Evolutionary conservation across 805 yeast species (phyloP).

Genomic region (Kuraishia hungarica): DNA sequence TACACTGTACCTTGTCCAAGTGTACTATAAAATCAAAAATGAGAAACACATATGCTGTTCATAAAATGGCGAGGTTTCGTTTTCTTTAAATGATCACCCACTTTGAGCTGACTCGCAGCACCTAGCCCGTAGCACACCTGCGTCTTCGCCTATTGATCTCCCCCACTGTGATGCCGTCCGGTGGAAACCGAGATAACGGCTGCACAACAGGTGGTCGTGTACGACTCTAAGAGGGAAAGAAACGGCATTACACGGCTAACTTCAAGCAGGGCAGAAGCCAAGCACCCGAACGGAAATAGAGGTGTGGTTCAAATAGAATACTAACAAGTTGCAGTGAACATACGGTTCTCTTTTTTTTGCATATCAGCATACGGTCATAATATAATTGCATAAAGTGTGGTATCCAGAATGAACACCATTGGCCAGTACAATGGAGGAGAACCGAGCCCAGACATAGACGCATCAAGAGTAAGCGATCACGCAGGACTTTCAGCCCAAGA

Average conservation of each 20-base stretch:
- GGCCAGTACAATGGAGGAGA: not conserved
- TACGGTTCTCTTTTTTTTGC: too few species aligned
- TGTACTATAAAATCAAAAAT: too few species aligned
- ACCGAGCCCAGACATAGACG: not conserved
- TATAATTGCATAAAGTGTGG: not conserved
- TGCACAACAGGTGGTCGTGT: not conserved
- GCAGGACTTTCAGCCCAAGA: not conserved
- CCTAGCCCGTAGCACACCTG: not conserved
- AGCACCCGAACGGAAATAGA: too few species aligned
- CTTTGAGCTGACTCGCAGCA: too few species aligned
- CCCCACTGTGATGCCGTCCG: not conserved
- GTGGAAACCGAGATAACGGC: not conserved
- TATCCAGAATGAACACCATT: too few species aligned
- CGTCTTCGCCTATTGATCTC: not conserved
- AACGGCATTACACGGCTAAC: not conserved
- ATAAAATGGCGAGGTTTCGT: too few species aligned
- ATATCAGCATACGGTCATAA: too few species aligned
- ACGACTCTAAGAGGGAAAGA: not conserved
- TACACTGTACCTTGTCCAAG: too few species aligned
- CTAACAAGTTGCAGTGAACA: too few species aligned
- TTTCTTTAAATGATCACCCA: too few species aligned
- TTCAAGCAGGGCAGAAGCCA: not conserved
- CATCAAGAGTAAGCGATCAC: not conserved
- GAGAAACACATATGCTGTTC: too few species aligned
- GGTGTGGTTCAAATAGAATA: too few species aligned